phyloP scores from a whole-genome alignment of 768 basidiomycete species.

The Hericium coralloides region DNA sequence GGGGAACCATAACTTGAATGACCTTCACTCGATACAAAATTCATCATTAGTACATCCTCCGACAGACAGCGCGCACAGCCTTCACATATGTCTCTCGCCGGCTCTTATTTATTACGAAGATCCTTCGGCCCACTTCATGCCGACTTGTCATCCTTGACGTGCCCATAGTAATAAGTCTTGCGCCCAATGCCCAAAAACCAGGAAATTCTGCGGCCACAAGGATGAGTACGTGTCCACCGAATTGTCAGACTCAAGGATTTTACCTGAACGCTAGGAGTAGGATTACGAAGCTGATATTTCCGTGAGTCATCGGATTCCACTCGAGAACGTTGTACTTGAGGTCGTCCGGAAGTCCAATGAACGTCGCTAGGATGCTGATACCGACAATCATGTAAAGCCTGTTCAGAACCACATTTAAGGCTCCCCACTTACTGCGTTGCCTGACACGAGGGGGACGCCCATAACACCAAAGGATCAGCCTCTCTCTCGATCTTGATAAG shows the following conservation, averaged over 20 bases:
- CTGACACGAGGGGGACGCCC: constrained; percentile 21
- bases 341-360: constrained; percentile 47
- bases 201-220: constrained; percentile 18
- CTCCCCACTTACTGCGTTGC: constrained; percentile 41
- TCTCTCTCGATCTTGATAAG: neutral
- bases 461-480: too few relatives aligned
- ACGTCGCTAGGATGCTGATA: constrained; percentile 46
- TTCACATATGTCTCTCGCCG: too few relatives aligned
- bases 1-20: too few relatives aligned
- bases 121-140: too few relatives aligned
- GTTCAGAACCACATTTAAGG: too few relatives aligned
- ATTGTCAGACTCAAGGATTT: constrained; percentile 1
- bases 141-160: too few relatives aligned
- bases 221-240: neutral
- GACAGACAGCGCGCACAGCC: too few relatives aligned
- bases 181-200: constrained; percentile 33
- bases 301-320: constrained; percentile 73
- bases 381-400: too few relatives aligned
- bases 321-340: constrained; percentile 37
- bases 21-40: too few relatives aligned
- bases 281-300: constrained; percentile 60
- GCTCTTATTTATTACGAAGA: too few relatives aligned
- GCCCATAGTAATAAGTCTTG: constrained; percentile 23
- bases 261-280: constrained; percentile 52
- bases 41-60: too few relatives aligned